Percentiles rank a stretch among this genome's conserved stretches.
These are phyloP conservation scores for Claviceps purpurea DNA, from an alignment of 2,329 filamentous ascomycete species.

Conservation along the genomic window DNA sequence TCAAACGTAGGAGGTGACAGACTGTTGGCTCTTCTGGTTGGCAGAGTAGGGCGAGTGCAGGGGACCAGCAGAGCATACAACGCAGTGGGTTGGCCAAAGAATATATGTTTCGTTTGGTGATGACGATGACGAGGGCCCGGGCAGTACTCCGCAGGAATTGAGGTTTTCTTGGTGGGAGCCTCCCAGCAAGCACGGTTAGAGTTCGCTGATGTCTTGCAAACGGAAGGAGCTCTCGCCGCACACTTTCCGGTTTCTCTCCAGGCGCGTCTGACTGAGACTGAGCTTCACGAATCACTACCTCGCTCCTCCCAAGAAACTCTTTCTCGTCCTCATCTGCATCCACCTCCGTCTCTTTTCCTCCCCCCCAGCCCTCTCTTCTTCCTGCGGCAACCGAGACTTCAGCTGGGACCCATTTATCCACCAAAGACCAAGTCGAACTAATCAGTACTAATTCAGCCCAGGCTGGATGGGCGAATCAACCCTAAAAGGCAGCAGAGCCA, in stretches of 20 bases:
- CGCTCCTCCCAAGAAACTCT: neutral
- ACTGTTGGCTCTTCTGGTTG: neutral
- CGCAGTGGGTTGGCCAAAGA: neutral
- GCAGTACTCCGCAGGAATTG: neutral
- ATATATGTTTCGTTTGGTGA: neutral
- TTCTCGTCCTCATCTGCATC: neutral
- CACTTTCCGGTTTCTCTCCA: neutral
- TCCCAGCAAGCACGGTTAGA: neutral
- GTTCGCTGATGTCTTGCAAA: neutral
- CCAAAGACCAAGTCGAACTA: neutral
- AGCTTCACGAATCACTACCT: neutral
- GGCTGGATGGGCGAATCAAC: neutral
- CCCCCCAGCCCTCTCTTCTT: neutral
- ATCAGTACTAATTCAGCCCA: neutral
- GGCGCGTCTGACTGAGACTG: neutral
- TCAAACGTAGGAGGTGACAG: slow-evolving; percentile 2
- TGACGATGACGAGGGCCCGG: neutral
- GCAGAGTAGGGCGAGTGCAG: neutral
- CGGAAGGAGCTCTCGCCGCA: slow-evolving; percentile 2
- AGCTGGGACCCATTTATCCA: neutral
- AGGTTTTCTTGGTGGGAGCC: too few species aligned
- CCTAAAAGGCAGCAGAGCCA: neutral
- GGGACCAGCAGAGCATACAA: neutral
- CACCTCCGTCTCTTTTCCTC: neutral
- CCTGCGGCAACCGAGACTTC: neutral